Conservation (phyloP, 129 eudicot species). For the Tagetes patula region DNA sequence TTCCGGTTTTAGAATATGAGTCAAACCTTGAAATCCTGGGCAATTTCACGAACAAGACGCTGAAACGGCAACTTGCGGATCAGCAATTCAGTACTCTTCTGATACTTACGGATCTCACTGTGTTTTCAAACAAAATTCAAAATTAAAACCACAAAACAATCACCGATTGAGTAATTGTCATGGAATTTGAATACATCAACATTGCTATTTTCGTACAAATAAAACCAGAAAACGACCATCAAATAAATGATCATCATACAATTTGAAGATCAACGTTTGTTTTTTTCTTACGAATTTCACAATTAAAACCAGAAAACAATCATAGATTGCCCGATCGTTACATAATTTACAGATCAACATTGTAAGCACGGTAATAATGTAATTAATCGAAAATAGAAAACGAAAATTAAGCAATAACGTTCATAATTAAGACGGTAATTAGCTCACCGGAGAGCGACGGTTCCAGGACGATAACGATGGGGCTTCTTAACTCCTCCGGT, state of each 20-base stretch:
- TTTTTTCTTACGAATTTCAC: too few relatives aligned
- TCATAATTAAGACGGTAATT: neutral
- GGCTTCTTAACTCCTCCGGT: slow-evolving; percentile 95
- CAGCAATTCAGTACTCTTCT: slow-evolving; percentile 85
- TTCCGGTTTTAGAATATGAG: neutral
- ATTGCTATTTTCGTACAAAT: neutral
- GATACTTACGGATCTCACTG: slow-evolving; percentile 93
- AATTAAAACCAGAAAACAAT: too few relatives aligned
- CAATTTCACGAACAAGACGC: slow-evolving; percentile 92
- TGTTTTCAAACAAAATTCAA: neutral
- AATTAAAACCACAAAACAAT: too few relatives aligned
- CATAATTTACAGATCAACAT: too few relatives aligned
- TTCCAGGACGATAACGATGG: slow-evolving; percentile 85
- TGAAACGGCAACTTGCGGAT: slow-evolving; percentile 92
- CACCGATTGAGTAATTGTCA: neutral
- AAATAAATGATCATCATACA: too few relatives aligned
- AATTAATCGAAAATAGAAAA: neutral
- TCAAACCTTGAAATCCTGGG: slow-evolving; percentile 77
- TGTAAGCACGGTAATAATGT: too few relatives aligned
- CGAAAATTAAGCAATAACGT: neutral
- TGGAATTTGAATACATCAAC: too few relatives aligned
- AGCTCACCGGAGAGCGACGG: slow-evolving; percentile 78
- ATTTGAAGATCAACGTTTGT: too few relatives aligned
- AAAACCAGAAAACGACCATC: neutral
- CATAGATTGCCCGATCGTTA: neutral